Base-by-base conservation (phyloP, 2,329 filamentous ascomycete species). In the Claviceps monticola region DNA sequence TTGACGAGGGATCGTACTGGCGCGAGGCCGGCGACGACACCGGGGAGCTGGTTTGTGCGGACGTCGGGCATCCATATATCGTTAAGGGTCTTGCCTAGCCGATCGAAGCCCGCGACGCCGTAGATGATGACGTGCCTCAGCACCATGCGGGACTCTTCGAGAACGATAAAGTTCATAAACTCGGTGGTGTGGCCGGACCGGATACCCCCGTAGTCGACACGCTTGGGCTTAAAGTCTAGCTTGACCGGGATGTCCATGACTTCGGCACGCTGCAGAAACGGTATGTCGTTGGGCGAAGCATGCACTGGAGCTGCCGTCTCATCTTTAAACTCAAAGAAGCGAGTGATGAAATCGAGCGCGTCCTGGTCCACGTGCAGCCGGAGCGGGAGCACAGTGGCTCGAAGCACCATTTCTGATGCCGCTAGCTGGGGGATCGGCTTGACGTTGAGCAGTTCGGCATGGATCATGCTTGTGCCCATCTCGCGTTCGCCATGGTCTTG, bases 271-370 rank as follows among this genome's bases (percentile, higher is more conserved):
- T 97, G 91, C 1, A 98, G 73, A 66, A 96, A 98, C 0, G 88
- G 87, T 6, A 84, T 71, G 51, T 94, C 89, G 46, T 82, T 82
- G 2, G 81, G 76, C 1, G 80, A 77, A 2, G 72, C 68, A 34
- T 80, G 74, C 4, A 72, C 68, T 0, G 76, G 71, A 29, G 26
- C 26, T 8, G 70, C 69, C 1, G 71, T 71, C 42, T 90, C 86
- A 59, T 96, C 89, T 62, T 95, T 94, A 74, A 98, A 98, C 61
- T 95, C 90, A 61, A 98, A 98, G 72, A 98, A 98, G 2, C 93
- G 82, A 1, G 86, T 95, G 63, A 98, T 87, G 64, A 98, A 98
- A 64, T 98, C 93, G 4, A 98, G 77, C 1, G 93, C 91, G 67
- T 98, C 93, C 67, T 98, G 93, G 61, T 98, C 93, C 37, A 98